Base-by-base conservation (phyloP, 2,329 filamentous ascomycete genomes). In the Lasiodiplodia citricola region DNA sequence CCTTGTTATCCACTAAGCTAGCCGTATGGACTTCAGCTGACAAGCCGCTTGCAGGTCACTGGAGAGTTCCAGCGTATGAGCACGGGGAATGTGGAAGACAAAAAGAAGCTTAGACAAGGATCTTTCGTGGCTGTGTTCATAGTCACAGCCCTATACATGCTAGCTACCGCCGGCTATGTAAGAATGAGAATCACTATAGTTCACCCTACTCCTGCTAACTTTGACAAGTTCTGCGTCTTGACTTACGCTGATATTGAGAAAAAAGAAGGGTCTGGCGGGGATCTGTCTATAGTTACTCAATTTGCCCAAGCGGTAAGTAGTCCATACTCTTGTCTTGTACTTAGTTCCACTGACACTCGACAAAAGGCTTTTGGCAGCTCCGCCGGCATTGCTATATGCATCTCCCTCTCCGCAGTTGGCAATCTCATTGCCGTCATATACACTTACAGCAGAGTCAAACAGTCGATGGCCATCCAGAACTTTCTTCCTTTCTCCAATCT, bases 151-250 rank as follows among this genome's bases (percentile, higher is more conserved):
- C 72, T 81, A 4, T 81, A 81, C 69, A 69, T 81, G 13, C 71
- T 81, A 51, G 77, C 79, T 35, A 80, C 80, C 50, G 73, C 80
- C 44, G 76, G 78, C 5, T 81, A 80, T 65, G 77, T 80, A 69
- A 74, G 75, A 2, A 10, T 35, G 2, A 10, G 31, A 35, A 10
- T 8, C 31, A 35, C 6, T 18, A 4, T 8, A 55, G 2, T 31
- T 4, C 3, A 35, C 2, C 8, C 31, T 35, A 8, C 31, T 10
- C 8, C 31, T 35, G 31, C 31, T 35, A 10, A 35, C 8, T 35
- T 35, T 35, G 31, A 35, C 8, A 35, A 35, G 31, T 35, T 35
- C 8, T 35, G 8, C 31, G 31, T 35, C 1, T 10, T 35, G 1
- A 35, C 31, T 2, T 35, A 35, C 1, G 7, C 1, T 31, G 31